These are phyloP conservation scores for Monilinia aucupariae DNA, from an alignment of 2,329 filamentous ascomycete genomes.

Conservation along the genomic window DNA sequence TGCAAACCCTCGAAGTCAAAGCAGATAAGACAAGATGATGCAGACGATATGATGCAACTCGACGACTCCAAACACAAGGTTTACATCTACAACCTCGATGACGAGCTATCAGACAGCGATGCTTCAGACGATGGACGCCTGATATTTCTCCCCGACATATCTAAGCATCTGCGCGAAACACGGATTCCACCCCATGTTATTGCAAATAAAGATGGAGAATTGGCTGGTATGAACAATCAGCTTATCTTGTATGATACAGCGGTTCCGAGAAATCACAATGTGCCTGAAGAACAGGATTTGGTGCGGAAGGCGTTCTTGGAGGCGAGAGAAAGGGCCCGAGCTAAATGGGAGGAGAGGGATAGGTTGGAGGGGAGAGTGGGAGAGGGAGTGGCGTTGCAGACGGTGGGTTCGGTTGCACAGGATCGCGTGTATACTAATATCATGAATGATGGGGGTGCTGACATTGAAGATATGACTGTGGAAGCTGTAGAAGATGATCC, in stretches of 20 bases:
- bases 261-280: slow-evolving; percentile 68
- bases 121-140: slow-evolving; percentile 54
- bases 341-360: slow-evolving; percentile 47
- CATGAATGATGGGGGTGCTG: neutral
- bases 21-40: slow-evolving; percentile 21
- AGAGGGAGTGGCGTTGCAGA: slow-evolving; percentile 26
- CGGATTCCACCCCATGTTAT: slow-evolving; percentile 60
- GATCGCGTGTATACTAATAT: slow-evolving; percentile 20
- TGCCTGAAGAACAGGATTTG: slow-evolving; percentile 68
- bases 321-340: slow-evolving; percentile 61
- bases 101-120: slow-evolving; percentile 70
- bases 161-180: slow-evolving; percentile 68
- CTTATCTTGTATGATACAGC: slow-evolving; percentile 68
- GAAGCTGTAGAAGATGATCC: slow-evolving; percentile 42
- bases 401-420: slow-evolving; percentile 17
- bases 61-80: slow-evolving; percentile 81
- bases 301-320: slow-evolving; percentile 82
- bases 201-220: slow-evolving; percentile 48
- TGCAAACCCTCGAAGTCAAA: slow-evolving; percentile 23
- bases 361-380: slow-evolving; percentile 33
- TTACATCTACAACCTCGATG: slow-evolving; percentile 86
- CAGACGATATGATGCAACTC: slow-evolving; percentile 68
- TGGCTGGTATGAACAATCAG: slow-evolving; percentile 54
- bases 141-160: slow-evolving; percentile 79
- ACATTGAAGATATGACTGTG: slow-evolving; percentile 15